Evolutionary conservation across 441 rosid genomes (phyloP), one percentile per base, ranked within the genome.

Genomic region (California macrophylla): DNA sequence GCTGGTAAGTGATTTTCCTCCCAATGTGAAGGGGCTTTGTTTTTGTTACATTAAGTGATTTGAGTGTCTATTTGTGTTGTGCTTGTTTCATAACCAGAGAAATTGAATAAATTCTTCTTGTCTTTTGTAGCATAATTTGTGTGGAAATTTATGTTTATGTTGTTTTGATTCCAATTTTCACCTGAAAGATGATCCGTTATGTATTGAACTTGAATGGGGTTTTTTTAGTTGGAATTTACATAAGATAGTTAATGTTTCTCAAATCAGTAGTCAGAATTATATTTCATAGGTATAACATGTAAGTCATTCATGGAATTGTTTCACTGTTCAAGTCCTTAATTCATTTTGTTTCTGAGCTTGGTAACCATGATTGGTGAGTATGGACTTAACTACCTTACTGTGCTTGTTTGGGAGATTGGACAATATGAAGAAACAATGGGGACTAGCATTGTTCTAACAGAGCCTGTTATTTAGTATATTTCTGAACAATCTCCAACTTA

Each of bases 351-450:
- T 34, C 6, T 6, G n/a, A 64, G 25, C 25, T 61, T 52, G 2
- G 6, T 61, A 18, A 15, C 20, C 23, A n/a, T 50, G 16, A 24
- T 42, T 68, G 34, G 10, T 21, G 66, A 62, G 8, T 62, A 15
- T 7, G 5, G 13, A 25, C 8, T 12, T 62, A 4, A 16, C 5
- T 62, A 3, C 29, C 3, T 5, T 4, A 15, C 15, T 23, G 13
- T 58, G 12, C 15, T 23, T 13, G 18, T 28, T 38, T 73, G 50
- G 61, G 85, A 87, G 89, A 80, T 87, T 56, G 88, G 87, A 70
- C 80, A 81, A 66, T 87, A 87, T 26, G 86, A 85, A 77, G 89
- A 87, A 78, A 84, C 88, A 50, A 77, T 84, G 7, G 92, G 89
- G 47, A 83, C 87, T 10, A 81, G 88, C 81, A 64, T 84, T 76